Evolutionary conservation across 2,329 filamentous ascomycete species (phyloP).

Genomic region (Davidsoniella australis): DNA sequence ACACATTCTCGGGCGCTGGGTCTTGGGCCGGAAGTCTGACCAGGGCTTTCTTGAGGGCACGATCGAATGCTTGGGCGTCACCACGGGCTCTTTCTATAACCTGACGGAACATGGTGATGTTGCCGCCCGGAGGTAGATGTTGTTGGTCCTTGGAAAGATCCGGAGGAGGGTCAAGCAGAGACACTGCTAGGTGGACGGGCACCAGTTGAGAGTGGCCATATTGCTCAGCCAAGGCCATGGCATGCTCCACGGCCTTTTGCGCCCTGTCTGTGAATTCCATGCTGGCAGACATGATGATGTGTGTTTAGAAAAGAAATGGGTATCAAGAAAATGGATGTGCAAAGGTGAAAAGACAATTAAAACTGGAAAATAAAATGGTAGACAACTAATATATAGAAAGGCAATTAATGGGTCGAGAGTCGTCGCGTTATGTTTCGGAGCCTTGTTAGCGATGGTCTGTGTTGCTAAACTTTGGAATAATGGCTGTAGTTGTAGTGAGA

Average conservation of each 20-base stretch:
- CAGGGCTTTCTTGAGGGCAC: slow-evolving; percentile 76
- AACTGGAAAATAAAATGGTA: background rate
- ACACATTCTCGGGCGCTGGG: slow-evolving; percentile 76
- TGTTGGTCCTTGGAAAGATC: slow-evolving; percentile 72
- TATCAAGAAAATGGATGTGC: slow-evolving; percentile 1
- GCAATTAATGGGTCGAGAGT: background rate
- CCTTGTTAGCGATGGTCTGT: background rate
- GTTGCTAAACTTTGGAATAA: background rate
- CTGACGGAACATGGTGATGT: slow-evolving; percentile 75
- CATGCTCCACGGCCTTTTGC: slow-evolving; percentile 75
- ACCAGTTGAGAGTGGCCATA: slow-evolving; percentile 83
- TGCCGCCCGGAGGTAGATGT: slow-evolving; percentile 47
- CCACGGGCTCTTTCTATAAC: slow-evolving; percentile 88
- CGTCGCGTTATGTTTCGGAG: background rate
- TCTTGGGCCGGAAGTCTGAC: slow-evolving; percentile 89
- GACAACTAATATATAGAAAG: background rate
- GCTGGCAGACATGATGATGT: slow-evolving; percentile 46
- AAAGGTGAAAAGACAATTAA: background rate
- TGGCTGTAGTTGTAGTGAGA: background rate
- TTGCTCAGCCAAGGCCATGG: slow-evolving; percentile 72
- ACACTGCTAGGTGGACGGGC: slow-evolving; percentile 75
- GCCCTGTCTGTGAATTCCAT: slow-evolving; percentile 92
- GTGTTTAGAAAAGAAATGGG: slow-evolving; percentile 3
- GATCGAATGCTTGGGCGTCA: slow-evolving; percentile 75
- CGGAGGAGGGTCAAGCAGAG: slow-evolving; percentile 57